phyloP scores from a whole-genome alignment of 2,329 filamentous ascomycete species.

The Aspergillus proliferans region DNA sequence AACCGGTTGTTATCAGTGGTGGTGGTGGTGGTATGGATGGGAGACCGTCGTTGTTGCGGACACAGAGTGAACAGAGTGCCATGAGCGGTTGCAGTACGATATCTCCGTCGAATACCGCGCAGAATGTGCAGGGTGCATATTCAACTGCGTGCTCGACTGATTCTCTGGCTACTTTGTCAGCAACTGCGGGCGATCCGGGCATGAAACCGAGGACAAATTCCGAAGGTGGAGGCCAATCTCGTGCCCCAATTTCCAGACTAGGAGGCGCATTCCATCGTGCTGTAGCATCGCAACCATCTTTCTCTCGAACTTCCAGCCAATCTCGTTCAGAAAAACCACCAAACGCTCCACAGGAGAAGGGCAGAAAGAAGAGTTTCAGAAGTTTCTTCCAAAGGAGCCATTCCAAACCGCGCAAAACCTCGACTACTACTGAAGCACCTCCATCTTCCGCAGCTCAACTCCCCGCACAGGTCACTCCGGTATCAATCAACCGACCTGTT shows the following conservation, averaged over 20 bases:
- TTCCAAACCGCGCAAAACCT: slow-evolving; percentile 19
- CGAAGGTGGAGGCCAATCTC: slow-evolving; percentile 1
- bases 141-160: slow-evolving; percentile 29
- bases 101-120: slow-evolving; percentile 20
- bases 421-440: slow-evolving; percentile 15
- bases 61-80: slow-evolving; percentile 37
- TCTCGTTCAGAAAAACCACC: slow-evolving; percentile 1
- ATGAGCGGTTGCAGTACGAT: slow-evolving; percentile 25
- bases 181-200: slow-evolving; percentile 13
- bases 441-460: slow-evolving; percentile 25
- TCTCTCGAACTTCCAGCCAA: neutral
- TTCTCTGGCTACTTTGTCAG: slow-evolving; percentile 24
- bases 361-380: slow-evolving; percentile 33
- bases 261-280: neutral
- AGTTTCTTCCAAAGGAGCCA: slow-evolving; percentile 53
- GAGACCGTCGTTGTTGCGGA: slow-evolving; percentile 23
- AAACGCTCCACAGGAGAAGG: slow-evolving; percentile 10
- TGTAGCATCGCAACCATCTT: neutral
- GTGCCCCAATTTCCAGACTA: neutral
- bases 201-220: neutral
- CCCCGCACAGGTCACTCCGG: slow-evolving; percentile 34
- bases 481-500: slow-evolving; percentile 38
- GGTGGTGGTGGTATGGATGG: slow-evolving; percentile 33
- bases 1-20: slow-evolving; percentile 46
- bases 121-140: slow-evolving; percentile 14